Conservation (phyloP, 495 filamentous ascomycete species). For the Elaphomyces granulatus region DNA sequence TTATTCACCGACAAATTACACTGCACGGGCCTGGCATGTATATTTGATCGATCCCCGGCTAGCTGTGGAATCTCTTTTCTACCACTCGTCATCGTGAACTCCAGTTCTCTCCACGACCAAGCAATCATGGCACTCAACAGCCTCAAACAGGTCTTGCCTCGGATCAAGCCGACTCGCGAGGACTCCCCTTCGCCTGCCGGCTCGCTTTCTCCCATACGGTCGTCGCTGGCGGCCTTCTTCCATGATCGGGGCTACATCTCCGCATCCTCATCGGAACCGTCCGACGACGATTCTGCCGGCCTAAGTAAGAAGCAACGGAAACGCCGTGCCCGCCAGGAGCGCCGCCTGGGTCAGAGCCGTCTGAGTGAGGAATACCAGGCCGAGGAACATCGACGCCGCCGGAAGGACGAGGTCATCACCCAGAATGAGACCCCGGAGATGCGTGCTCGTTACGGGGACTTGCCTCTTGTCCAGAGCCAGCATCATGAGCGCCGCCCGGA, state of each 20-base stretch:
- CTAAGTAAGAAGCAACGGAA: conserved; percentile 42
- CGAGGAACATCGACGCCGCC: conserved; percentile 30
- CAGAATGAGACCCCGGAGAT: conserved; percentile 37
- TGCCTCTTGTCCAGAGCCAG: conserved; percentile 37
- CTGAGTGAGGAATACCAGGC: conserved; percentile 38
- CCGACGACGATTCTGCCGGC: conserved; percentile 26
- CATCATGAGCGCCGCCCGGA: conserved; percentile 19
- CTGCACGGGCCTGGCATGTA: too few relatives aligned
- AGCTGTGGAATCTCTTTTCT: too few relatives aligned
- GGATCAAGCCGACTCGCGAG: neutral
- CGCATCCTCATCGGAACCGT: conserved; percentile 29
- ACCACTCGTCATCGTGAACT: too few relatives aligned
- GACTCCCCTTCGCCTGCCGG: neutral
- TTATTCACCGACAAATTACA: too few relatives aligned
- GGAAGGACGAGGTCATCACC: conserved; percentile 29
- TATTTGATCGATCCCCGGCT: too few relatives aligned
- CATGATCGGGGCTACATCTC: conserved; percentile 28
- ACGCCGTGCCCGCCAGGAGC: conserved; percentile 30
- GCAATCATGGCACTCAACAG: too few relatives aligned
- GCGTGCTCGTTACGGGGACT: conserved; percentile 45
- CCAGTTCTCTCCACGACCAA: too few relatives aligned
- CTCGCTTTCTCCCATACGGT: neutral
- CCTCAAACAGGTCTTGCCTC: neutral
- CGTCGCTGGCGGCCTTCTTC: conserved; percentile 12
- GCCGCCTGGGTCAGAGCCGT: conserved; percentile 31